Percentiles rank a stretch among this genome's conserved stretches.
Conservation (phyloP, 192 early-diverging fungal species). For the Helicostylum pulchrum region DNA sequence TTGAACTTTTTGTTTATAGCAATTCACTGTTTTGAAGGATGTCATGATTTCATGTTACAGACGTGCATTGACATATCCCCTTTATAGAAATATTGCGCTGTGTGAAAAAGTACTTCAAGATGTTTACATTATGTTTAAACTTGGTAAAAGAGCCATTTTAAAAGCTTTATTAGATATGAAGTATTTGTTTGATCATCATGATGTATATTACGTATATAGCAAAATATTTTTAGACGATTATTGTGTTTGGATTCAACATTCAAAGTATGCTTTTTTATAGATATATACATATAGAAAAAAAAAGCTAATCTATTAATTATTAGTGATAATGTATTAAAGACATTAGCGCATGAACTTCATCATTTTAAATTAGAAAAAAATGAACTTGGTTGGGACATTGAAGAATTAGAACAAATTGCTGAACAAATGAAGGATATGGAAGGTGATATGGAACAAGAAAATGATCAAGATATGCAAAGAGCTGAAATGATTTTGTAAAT, state of each 20-base stretch:
- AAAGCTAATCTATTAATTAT: not conserved
- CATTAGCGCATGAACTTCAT: constrained; percentile 80
- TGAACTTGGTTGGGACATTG: constrained; percentile 73
- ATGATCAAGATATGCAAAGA: constrained; percentile 6
- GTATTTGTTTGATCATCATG: constrained; percentile 78
- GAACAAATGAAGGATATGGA: constrained; percentile 19
- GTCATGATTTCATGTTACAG: constrained; percentile 64
- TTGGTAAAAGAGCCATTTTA: constrained; percentile 79
- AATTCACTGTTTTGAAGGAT: constrained; percentile 61
- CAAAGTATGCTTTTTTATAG: constrained; percentile 44
- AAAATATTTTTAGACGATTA: constrained; percentile 93
- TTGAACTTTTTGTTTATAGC: constrained; percentile 25
- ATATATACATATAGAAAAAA: not conserved
- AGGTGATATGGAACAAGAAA: constrained; percentile 1
- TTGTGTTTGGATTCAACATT: constrained; percentile 89
- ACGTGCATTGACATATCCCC: constrained; percentile 82
- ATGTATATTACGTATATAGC: constrained; percentile 84
- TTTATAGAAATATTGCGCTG: constrained; percentile 80
- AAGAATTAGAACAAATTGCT: constrained; percentile 64
- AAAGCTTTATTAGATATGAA: constrained; percentile 79
- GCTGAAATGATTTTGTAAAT: constrained; percentile 1
- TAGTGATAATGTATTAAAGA: constrained; percentile 68
- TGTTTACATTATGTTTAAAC: constrained; percentile 74
- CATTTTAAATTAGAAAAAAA: constrained; percentile 65
- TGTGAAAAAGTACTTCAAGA: constrained; percentile 74